Base-by-base conservation (phyloP, 2,329 filamentous ascomycete species). In the Phialophora tarda region DNA sequence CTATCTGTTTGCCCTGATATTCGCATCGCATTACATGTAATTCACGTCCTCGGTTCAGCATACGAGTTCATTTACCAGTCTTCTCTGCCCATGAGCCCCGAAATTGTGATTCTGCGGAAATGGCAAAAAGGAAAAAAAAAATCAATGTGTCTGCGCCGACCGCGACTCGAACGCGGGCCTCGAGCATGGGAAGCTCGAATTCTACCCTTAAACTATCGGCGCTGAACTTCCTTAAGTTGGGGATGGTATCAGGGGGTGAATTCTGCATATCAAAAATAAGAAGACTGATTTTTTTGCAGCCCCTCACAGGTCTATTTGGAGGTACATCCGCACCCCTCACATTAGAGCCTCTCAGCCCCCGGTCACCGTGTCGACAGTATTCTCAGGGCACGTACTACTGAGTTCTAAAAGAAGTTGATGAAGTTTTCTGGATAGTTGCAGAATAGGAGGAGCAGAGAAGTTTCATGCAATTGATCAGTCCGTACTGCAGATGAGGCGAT, bases 121-220 rank as follows among this genome's bases (percentile, higher is more conserved):
- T n/a, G 5, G 17, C 26, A 63, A 57, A 59, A 60, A 56, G n/a
- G 53, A 60, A 30, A 32, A 62, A 26, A 30, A 24, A 47, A 50
- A 17, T 38, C 23, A 7, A 11, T 17, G 3, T 17, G 1, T 24
- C 2, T 55, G 53, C 48, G 48, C 48, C 48, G 28, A 55, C 53
- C 53, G 66, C 63, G 66, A 69, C 66, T 73, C 71, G 71, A 73
- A 73, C 71, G 68, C 71, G 71, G 71, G 64, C 71, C 71, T 70
- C 66, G 68, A 68, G 71, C 70, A 71, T 73, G 71, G 71, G 71
- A 73, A 73, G 68, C 70, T 69, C 68, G 66, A 70, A 73, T 73
- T 73, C 71, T 73, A 73, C 71, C 71, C 71, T 72, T 73, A 65
- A 71, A 73, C 71, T 72, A 72, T 71, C 65, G 62, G 61, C 63